Base-by-base conservation (phyloP, 1,139 yeast genomes). In the Chernovozyma aurita region DNA sequence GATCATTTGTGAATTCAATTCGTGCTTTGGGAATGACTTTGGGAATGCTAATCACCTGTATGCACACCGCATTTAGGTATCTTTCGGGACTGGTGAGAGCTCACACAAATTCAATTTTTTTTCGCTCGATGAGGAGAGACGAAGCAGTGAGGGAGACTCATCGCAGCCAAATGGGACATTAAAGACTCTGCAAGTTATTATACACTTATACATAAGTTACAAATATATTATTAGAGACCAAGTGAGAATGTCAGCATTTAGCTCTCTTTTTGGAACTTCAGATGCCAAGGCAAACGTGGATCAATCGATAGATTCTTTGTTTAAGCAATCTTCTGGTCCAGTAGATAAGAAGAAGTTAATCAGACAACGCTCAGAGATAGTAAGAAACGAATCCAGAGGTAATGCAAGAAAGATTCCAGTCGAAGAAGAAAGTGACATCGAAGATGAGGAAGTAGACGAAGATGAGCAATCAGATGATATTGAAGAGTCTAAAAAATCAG, bases 281-380 rank as follows among this genome's bases (percentile, higher is more conserved):
- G 31, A 28, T 17, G 22, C 35, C 11, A 17, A 15, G 8, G 26
- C 20, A 8, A 32, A 64, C 61, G 70, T 63, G 67, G 74, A 71
- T 53, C 55, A 64, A 37, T 52, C 61, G n/a, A 61, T 76, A 32
- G 65, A 57, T 35, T 50, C 53, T 24, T 59, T 76, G 37, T 75
- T 76, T 52, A 53, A 57, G 24, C 55, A 53, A 33, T 48, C 66
- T 4, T 52, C 63, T 26, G 70, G 67, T 4, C 69, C 70, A 3
- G 61, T 71, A 17, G 52, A 63, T 30, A 59, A 49, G 45, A 63
- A 45, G 38, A 61, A 45, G 46, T 56, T 43, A 40, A 47, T 45
- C 29, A 46, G 42, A 28, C 43, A 51, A 22, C 55, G 69, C 46
- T 60, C 63, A 4, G 51, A 52, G 16, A 43, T 57, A 27, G 47